Evolutionary conservation across 371 early-diverging fungal species (phyloP).

Genomic region (Conidiobolus coronatus): DNA sequence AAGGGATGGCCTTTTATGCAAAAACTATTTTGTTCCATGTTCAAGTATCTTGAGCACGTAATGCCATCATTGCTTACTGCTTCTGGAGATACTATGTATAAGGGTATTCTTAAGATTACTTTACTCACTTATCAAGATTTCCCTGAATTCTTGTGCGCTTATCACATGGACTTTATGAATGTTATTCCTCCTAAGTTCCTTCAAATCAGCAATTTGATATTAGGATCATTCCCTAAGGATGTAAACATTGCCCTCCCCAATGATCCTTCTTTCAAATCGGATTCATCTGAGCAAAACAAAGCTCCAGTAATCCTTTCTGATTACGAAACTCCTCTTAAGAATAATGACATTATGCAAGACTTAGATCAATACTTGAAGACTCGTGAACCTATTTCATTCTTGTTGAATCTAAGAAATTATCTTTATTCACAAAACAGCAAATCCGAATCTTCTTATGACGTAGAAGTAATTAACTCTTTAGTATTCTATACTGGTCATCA

Average conservation of each 20-base stretch:
- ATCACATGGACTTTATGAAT: slow-evolving; percentile 78
- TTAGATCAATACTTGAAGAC: slow-evolving; percentile 45
- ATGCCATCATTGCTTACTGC: slow-evolving; percentile 39
- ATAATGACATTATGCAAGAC: slow-evolving; percentile 33
- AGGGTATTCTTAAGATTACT: slow-evolving; percentile 71
- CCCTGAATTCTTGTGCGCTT: slow-evolving; percentile 88
- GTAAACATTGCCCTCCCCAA: neutral
- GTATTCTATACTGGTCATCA: slow-evolving; percentile 72
- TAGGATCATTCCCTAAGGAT: slow-evolving; percentile 86
- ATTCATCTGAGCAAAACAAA: neutral
- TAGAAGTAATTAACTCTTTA: slow-evolving; percentile 60
- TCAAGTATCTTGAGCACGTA: slow-evolving; percentile 73
- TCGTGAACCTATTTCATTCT: slow-evolving; percentile 31
- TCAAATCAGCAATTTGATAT: slow-evolving; percentile 82
- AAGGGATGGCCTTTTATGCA: slow-evolving; percentile 79
- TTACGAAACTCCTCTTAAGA: slow-evolving; percentile 14
- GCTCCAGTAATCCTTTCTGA: neutral
- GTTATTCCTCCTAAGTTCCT: slow-evolving; percentile 83
- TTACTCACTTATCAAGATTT: slow-evolving; percentile 90
- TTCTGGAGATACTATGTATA: slow-evolving; percentile 65
- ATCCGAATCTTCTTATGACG: slow-evolving; percentile 36
- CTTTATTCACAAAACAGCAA: slow-evolving; percentile 12
- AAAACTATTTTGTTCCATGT: slow-evolving; percentile 45
- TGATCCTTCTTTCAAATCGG: neutral
- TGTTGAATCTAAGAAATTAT: slow-evolving; percentile 25